Base-by-base conservation (phyloP, 2,329 filamentous ascomycete species). In the Epichloe hybrida region DNA sequence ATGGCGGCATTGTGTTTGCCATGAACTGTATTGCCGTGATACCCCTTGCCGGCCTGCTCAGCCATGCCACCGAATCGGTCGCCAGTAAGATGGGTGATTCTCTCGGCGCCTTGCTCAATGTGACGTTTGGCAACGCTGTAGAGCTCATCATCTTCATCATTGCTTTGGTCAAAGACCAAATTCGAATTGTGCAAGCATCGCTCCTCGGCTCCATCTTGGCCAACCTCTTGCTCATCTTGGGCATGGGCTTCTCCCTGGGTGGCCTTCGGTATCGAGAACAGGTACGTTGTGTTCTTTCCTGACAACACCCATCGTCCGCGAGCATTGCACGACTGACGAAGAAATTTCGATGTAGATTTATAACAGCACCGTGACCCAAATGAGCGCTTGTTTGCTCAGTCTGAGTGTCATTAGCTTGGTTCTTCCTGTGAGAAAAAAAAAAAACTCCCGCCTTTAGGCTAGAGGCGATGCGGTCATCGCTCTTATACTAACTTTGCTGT, bases 321-420 rank as follows among this genome's bases (percentile, higher is more conserved):
- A 8, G 15, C 7, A n/a, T n/a, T n/a, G 9, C 4, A 11, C 12
- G 13, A 36, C 37, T 39, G 8, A 50, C 54, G 38, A 38, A 15
- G 13, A 23, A 58, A 37, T 23, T 35, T 5, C 1, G 8, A 4
- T 34, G 5, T 50, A 86, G 79, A 83, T 96, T 55, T 96, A 95
- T 70, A 96, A 95, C 69, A 93, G 83, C 68, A 95, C 88, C 21
- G 88, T 95, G 52, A 95, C 89, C 1, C 89, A 96, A 65, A 95
- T 95, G 88, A 95, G 88, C 64, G 90, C 90, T 48, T 95, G 88
- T 69, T 74, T 96, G 59, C 78, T 96, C 58, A 94, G 88, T 72
- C 68, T 95, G 66, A 90, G 86, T 62, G 90, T 95, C 54, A 90
- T 88, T 68, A 95, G 89, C 71, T 73, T 95, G 21, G 77, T 95